Percentiles rank a stretch among this genome's conserved stretches.
Conservation (phyloP, 352 stramenopile genomes). For the Pilasporangium apinafurcum region DNA sequence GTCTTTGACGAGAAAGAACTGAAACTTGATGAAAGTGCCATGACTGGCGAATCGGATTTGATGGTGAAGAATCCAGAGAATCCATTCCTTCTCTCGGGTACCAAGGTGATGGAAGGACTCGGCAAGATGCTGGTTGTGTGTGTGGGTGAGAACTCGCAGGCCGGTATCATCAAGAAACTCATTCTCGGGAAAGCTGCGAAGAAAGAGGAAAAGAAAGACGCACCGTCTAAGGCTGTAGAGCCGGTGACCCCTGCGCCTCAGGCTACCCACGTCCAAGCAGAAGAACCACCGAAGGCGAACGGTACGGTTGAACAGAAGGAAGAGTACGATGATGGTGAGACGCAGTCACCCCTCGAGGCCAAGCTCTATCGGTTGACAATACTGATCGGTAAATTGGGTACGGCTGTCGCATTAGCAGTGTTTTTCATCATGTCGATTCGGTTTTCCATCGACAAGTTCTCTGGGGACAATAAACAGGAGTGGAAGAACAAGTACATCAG, state of each 20-base stretch:
- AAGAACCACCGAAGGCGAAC: constrained; percentile 72
- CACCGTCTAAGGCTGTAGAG: constrained; percentile 7
- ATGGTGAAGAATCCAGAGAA: constrained; percentile 81
- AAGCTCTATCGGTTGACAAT: constrained; percentile 84
- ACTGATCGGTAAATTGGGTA: constrained; percentile 80
- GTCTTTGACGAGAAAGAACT: constrained; percentile 87
- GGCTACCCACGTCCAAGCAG: constrained; percentile 31
- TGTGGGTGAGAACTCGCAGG: constrained; percentile 91
- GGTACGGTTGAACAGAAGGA: constrained; percentile 70
- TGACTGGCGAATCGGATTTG: constrained; percentile 91
- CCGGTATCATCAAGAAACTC: constrained; percentile 90
- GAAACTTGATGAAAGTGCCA: constrained; percentile 87
- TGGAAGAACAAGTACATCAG: constrained; percentile 53
- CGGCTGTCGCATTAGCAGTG: constrained; percentile 60
- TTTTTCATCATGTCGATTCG: constrained; percentile 76
- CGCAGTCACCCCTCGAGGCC: constrained; percentile 70
- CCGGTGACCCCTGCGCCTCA: constrained; percentile 1
- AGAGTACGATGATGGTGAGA: constrained; percentile 47
- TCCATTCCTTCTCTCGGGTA: constrained; percentile 92
- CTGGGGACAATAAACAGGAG: constrained; percentile 16
- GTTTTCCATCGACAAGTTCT: constrained; percentile 62
- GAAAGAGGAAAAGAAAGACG: constrained; percentile 44
- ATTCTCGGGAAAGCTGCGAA: constrained; percentile 66
- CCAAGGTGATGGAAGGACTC: constrained; percentile 90
- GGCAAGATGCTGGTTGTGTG: constrained; percentile 91